Evolutionary conservation across 768 basidiomycete genomes (phyloP).

Genomic region (Pulveroboletus ravenelii): DNA sequence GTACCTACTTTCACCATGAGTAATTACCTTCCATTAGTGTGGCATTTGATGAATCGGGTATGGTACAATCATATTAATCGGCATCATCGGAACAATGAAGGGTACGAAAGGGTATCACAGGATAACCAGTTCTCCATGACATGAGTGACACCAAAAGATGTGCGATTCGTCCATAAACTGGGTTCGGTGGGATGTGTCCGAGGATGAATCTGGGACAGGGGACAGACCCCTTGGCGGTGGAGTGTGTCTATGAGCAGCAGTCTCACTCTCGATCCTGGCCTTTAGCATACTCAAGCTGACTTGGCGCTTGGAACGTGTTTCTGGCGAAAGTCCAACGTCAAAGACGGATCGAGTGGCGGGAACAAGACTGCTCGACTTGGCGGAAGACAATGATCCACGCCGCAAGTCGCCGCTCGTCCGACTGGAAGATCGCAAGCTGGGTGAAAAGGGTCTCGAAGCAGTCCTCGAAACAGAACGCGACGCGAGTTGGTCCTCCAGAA

Average conservation of each 20-base stretch:
- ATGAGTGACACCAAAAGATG: slow-evolving; percentile 85
- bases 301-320: slow-evolving; percentile 76
- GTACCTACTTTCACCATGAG: not conserved
- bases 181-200: slow-evolving; percentile 38
- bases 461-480: slow-evolving; percentile 40
- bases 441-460: slow-evolving; percentile 45
- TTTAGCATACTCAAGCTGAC: slow-evolving; percentile 87
- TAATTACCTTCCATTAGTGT: slow-evolving; percentile 2
- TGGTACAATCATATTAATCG: slow-evolving; percentile 18
- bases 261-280: slow-evolving; percentile 83
- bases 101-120: slow-evolving; percentile 32
- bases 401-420: slow-evolving; percentile 38
- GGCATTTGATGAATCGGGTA: slow-evolving; percentile 7
- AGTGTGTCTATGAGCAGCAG: slow-evolving; percentile 40
- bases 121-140: slow-evolving; percentile 77
- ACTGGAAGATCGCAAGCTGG: slow-evolving; percentile 41
- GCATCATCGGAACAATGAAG: slow-evolving; percentile 1
- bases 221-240: slow-evolving; percentile 56
- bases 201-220: slow-evolving; percentile 37
- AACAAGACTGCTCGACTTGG: slow-evolving; percentile 29
- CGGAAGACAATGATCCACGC: slow-evolving; percentile 31
- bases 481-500: slow-evolving; percentile 63
- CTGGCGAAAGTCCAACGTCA: slow-evolving; percentile 66
- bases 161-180: slow-evolving; percentile 87
- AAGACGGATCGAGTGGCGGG: slow-evolving; percentile 53